Evolutionary conservation across 2,329 filamentous ascomycete species (phyloP).

Genomic region (Calonectria naviculata): DNA sequence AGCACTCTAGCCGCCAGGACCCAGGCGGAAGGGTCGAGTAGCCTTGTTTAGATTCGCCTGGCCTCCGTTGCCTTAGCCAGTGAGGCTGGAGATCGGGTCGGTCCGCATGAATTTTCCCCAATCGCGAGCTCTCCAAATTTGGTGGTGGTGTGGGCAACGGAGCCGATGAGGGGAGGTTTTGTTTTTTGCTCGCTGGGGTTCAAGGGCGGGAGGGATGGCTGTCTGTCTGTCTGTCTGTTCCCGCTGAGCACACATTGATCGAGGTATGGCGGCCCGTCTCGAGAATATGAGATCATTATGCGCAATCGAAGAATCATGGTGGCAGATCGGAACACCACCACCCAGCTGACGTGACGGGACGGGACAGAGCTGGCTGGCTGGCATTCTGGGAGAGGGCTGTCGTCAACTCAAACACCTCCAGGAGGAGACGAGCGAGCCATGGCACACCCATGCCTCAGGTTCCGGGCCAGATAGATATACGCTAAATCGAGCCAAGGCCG

Average conservation of each 20-base stretch:
- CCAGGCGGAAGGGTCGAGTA: neutral
- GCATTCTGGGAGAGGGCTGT: neutral
- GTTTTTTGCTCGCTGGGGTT: neutral
- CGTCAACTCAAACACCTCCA: neutral
- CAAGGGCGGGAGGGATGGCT: neutral
- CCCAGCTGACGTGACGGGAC: neutral
- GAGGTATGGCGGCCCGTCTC: neutral
- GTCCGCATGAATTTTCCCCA: conserved; percentile 16
- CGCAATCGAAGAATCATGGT: neutral
- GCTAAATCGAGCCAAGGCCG: neutral
- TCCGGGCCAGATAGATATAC: conserved; percentile 3
- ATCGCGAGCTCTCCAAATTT: neutral
- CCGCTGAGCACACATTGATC: neutral
- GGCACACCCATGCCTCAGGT: neutral
- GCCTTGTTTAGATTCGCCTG: neutral
- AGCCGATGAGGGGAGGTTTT: neutral
- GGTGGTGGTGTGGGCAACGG: neutral
- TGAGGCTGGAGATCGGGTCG: conserved; percentile 19
- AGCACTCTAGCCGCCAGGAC: neutral
- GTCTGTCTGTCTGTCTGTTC: neutral
- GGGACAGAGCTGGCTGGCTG: neutral
- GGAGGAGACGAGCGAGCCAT: neutral
- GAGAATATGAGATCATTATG: neutral
- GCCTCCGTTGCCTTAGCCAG: conserved; percentile 5
- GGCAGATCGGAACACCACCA: neutral